A percentile compares a stretch with the other conserved stretches of the same genome.
Evolutionary conservation across 495 filamentous ascomycete species (phyloP).

Genomic region (Trichoderma virens): DNA sequence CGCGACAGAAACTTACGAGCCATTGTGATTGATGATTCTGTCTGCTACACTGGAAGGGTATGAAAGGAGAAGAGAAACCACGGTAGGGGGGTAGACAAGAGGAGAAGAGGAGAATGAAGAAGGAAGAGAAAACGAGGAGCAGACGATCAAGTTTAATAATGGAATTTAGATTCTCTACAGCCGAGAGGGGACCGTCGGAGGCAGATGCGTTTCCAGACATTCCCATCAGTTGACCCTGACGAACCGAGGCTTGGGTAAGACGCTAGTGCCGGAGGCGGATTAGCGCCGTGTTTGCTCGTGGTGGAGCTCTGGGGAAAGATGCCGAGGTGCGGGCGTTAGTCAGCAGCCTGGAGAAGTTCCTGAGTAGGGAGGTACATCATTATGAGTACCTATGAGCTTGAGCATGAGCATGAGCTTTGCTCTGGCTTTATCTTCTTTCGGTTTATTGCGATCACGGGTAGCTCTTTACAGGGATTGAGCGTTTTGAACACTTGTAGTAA

Average conservation of each 20-base stretch:
- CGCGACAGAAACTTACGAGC: constrained; percentile 53
- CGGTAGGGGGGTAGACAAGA: neutral
- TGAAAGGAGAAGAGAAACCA: neutral
- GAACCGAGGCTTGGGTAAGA: neutral
- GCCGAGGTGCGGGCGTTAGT: constrained; percentile 11
- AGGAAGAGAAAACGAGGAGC: neutral
- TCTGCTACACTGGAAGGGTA: constrained; percentile 11
- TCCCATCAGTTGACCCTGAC: constrained; percentile 2
- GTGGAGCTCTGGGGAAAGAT: constrained; percentile 13
- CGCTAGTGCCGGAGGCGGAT: neutral
- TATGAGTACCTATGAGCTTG: no score
- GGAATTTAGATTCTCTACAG: neutral
- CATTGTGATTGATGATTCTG: constrained; percentile 44
- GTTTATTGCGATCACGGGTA: no score
- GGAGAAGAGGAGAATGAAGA: neutral
- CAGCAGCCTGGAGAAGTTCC: neutral
- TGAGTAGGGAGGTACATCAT: neutral
- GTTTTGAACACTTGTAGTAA: no score
- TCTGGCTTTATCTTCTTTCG: no score
- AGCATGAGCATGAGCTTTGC: no score
- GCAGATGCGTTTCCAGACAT: constrained; percentile 5
- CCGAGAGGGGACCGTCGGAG: constrained; percentile 7
- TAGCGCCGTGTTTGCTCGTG: neutral
- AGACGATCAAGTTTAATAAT: neutral
- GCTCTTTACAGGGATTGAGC: no score